Percentiles rank a stretch among this genome's conserved stretches.
Evolutionary conservation across 177 flowering plant species (phyloP).

Genomic region (Vitis hybrid): DNA sequence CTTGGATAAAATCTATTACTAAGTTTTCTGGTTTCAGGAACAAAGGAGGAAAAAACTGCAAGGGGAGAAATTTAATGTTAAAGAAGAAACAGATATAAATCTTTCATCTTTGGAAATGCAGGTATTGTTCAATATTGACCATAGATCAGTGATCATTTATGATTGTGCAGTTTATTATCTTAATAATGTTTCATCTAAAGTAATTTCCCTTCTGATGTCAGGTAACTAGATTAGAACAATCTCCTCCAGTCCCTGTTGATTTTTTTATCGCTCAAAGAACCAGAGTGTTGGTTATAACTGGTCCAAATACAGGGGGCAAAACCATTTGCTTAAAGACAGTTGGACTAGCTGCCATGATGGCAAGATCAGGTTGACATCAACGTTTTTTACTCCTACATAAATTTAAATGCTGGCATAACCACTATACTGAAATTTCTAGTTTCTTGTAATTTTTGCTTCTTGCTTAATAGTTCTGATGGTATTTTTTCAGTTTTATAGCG

Average conservation of each 20-base stretch:
- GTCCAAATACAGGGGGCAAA: constrained; percentile 98
- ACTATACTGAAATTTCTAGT: neutral
- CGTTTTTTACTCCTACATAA: no score
- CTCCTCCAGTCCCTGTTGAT: constrained; percentile 80
- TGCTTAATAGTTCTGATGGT: neutral
- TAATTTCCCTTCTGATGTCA: constrained; percentile 22
- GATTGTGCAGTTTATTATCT: neutral
- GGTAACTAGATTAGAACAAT: constrained; percentile 57
- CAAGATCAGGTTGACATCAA: constrained; percentile 70
- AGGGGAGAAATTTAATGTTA: constrained; percentile 28
- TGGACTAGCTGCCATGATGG: constrained; percentile 95
- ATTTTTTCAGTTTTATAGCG: neutral
- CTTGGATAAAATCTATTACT: neutral
- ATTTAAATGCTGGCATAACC: neutral
- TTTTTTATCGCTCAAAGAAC: constrained; percentile 53
- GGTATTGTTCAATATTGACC: constrained; percentile 26
- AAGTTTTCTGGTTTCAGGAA: constrained; percentile 39
- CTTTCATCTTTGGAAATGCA: constrained; percentile 45
- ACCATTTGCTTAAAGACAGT: constrained; percentile 89
- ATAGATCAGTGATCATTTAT: neutral
- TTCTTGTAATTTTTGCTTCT: neutral
- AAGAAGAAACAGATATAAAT: constrained; percentile 36
- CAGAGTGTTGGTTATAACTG: constrained; percentile 80
- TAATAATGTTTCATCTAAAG: constrained; percentile 6
- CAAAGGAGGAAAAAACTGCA: constrained; percentile 53